Base-by-base conservation (phyloP, 305 asterid genomes). In the Fraxinus paxiana region DNA sequence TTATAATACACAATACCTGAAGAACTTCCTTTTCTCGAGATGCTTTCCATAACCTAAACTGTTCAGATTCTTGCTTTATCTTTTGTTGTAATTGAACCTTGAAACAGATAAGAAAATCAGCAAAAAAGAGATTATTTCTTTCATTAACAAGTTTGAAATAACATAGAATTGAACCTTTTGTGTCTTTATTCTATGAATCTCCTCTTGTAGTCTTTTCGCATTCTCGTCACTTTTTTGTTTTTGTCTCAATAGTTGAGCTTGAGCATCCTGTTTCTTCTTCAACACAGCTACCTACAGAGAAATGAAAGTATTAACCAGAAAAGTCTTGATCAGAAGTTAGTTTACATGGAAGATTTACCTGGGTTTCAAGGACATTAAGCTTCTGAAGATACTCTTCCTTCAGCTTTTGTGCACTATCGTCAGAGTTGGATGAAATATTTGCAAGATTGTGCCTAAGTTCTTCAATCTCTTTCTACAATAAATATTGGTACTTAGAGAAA, bases 231-330 rank as follows among this genome's bases (percentile, higher is more conserved):
- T 96, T 85, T 92, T 94, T 82, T 92, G 99, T 85, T 96, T 96
- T 84, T 96, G 99, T 86, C 98, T 85, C 85, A 96, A 86, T 74
- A 96, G 82, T 84, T 96, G 99, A 83, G 97, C 97, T 87, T 96
- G 99, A 79, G 99, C 94, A 89, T 96, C 99, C 81, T 96, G 99
- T 83, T 96, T 96, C 80, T 96, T 96, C 92, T 96, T 96, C 89
- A 96, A 82, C 86, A 87, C 96, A 69, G 92, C 88, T 77, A 96
- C 99, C 99, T 96, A 86, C 67, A 86, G 80, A 83, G 43, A 84
- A 81, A 63, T 76, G 74, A 81, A 38, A 73, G 82, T 33, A 80
- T 75, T 71, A 70, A 51, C 80, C 56, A 77, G 59, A 78, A 77
- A 43, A 26, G 20, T 30, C 22, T 15, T 31, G 26, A 82, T 15